Evolutionary conservation across 2,329 filamentous ascomycete genomes (phyloP).

Genomic region (Elsinoe perseae): DNA sequence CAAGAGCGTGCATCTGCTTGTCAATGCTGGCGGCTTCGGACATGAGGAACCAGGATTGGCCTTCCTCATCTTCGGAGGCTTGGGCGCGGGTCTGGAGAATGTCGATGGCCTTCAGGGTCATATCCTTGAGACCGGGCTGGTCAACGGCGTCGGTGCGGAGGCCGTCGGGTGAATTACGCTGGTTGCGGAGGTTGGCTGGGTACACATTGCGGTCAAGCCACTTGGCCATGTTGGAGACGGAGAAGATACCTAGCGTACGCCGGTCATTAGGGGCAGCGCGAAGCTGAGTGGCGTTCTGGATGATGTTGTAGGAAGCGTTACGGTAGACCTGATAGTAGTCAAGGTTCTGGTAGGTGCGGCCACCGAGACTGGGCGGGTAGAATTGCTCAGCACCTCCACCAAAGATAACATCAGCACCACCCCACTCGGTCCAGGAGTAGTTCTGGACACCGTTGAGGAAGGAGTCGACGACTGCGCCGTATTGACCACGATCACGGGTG

Average conservation of each 20-base stretch:
- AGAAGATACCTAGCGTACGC: conserved; percentile 71
- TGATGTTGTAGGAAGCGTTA: conserved; percentile 63
- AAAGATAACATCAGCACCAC: conserved; percentile 72
- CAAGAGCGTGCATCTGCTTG: conserved; percentile 81
- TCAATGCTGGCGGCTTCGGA: conserved; percentile 77
- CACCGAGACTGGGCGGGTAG: conserved; percentile 38
- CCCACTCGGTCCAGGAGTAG: conserved; percentile 70
- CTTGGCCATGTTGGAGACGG: conserved; percentile 64
- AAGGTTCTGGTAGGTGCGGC: conserved; percentile 56
- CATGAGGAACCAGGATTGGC: conserved; percentile 73
- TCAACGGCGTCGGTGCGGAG: conserved; percentile 58
- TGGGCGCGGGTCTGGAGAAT: conserved; percentile 55
- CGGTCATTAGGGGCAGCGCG: conserved; percentile 48
- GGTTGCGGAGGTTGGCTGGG: conserved; percentile 56
- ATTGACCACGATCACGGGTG: conserved; percentile 60
- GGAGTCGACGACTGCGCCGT: conserved; percentile 66
- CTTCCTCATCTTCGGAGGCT: conserved; percentile 39
- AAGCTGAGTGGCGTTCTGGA: conserved; percentile 67
- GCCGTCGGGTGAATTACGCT: conserved; percentile 63
- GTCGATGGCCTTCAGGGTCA: conserved; percentile 81
- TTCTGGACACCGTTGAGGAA: conserved; percentile 69
- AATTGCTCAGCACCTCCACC: conserved; percentile 80
- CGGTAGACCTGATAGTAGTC: conserved; percentile 67
- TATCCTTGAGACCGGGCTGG: conserved; percentile 77
- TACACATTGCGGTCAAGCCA: conserved; percentile 85